These are phyloP conservation scores for Cyberlindnera saturnus DNA, from an alignment of 805 yeast species.

Conservation along the genomic window DNA sequence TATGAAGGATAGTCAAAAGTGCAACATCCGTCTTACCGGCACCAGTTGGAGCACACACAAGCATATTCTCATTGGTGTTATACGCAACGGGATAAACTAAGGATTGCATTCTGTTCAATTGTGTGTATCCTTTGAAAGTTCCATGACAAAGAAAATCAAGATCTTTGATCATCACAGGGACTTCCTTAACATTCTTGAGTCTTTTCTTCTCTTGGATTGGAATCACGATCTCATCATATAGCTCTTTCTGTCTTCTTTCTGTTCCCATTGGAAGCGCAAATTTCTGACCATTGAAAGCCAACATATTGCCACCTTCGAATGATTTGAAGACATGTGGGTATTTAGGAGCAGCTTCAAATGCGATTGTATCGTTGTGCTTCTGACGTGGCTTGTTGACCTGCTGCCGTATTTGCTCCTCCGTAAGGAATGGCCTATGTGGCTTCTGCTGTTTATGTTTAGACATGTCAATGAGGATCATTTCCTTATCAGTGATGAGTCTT, in stretches of 20 bases:
- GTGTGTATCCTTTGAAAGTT: constrained; percentile 73
- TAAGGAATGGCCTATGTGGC: constrained; percentile 31
- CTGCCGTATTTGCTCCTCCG: constrained; percentile 49
- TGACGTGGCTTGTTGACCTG: constrained; percentile 45
- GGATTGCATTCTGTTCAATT: constrained; percentile 83
- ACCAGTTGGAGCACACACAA: constrained; percentile 97
- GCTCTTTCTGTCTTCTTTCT: constrained; percentile 50
- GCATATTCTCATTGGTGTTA: constrained; percentile 88
- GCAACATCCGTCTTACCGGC: constrained; percentile 98
- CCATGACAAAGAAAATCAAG: constrained; percentile 77
- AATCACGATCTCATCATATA: constrained; percentile 75
- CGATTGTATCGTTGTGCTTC: constrained; percentile 43
- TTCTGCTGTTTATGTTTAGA: constrained; percentile 17
- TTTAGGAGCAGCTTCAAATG: constrained; percentile 37
- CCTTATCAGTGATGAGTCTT: constrained; percentile 45
- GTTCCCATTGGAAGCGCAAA: constrained; percentile 80
- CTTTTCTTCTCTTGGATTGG: constrained; percentile 60
- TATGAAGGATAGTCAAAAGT: constrained; percentile 67
- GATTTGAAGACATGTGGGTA: constrained; percentile 87
- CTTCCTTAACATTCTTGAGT: constrained; percentile 32
- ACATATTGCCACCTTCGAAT: constrained; percentile 57
- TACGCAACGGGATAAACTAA: constrained; percentile 90
- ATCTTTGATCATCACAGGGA: constrained; percentile 51
- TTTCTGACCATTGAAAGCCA: constrained; percentile 78
- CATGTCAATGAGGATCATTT: constrained; percentile 22